Evolutionary conservation across 2,329 filamentous ascomycete genomes (phyloP), one percentile per base, ranked within the genome.

Genomic region (Alternaria solani): DNA sequence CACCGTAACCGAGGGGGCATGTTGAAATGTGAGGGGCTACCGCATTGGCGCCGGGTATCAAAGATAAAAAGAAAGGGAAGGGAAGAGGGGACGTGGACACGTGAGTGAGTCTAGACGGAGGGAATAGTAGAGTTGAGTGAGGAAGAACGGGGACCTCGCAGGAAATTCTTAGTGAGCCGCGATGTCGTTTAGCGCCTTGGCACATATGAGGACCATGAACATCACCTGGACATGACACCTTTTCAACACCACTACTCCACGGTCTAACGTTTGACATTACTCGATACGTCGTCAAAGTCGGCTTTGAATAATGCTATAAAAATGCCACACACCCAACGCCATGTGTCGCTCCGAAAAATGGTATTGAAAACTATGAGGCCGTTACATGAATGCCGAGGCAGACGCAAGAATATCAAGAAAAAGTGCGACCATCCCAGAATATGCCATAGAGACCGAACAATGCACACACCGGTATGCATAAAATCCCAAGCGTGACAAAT

Each of bases 1-100:
- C 71, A 60, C 43, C 67, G 74, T 67, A 78, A 67, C 64, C 76
- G 73, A 42, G 75, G 75, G 65, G 74, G 72, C 75, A 79, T 79
- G 7, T 28, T 70, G 47, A 26, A 57, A 36, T 23, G 12, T 49
- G 28, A 63, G 32, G 60, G 69, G 66, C 69, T 76, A 74, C 64
- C 61, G 72, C 74, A 77, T 77, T 61, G 67, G 66, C 55, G 49
- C 36, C 59, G 47, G 54, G 39, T 47, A 20, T 49, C 23, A 23
- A 34, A 49, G 46, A 38, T 49, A 62, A 42, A 65, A 16, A 42
- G 38, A 58, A 56, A 44, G 25, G 30, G 30, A 42, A 41, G 42
- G 39, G 66, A 42, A 41, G 36, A 38, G 65, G 28, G 49, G 46
- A 54, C 48, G 42, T 59, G 26, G 43, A 46, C 51, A 48, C 59